Base-by-base conservation (phyloP, 306 rosid species). In the Cajanus cajan region DNA sequence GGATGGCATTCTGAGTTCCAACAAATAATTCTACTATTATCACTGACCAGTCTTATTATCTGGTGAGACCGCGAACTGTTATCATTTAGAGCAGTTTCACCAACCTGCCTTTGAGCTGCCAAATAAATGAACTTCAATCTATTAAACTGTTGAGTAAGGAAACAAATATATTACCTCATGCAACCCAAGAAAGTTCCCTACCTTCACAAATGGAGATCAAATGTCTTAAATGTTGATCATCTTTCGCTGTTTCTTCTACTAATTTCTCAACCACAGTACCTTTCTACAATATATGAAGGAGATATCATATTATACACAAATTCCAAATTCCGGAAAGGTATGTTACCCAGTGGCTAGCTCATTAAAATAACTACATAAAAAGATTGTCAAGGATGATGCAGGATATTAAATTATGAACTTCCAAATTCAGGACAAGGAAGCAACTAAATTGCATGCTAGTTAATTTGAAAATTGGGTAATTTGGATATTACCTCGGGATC, bases 21-120 rank as follows among this genome's bases (percentile, higher is more conserved):
- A 66, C 28, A 61, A 67, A 18, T 19, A 55, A 54, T 45, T 37
- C 19, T 39, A 71, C 69, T 62, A 47, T 58, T 57, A 44, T 72
- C 63, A 85, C 91, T 81, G 52, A 96, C 98, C 96, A 96, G 85
- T 78, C 99, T 89, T 83, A 96, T 96, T 78, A 96, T 96, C 87
- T 93, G 99, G 90, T 96, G 99, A 62, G 98, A 93, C 81, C 99
- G 90, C 1, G 99, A 96, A 82, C 99, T 96, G 80, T 76, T 90
- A 79, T 96, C 99, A 75, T 96, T 96, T 41, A 96, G 87, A 66
- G 99, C 98, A 68, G 99, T 96, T 88, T 96, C 99, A 4, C 99
- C 99, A 33, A 96, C 99, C 84, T 96, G 99, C 89, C 99, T 88
- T 91, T 96, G 99, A 66, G 99, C 97, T 96, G 83, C 79, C 83